Conservation (phyloP, 2,329 filamentous ascomycete species). For the Fusarium liriodendri region DNA sequence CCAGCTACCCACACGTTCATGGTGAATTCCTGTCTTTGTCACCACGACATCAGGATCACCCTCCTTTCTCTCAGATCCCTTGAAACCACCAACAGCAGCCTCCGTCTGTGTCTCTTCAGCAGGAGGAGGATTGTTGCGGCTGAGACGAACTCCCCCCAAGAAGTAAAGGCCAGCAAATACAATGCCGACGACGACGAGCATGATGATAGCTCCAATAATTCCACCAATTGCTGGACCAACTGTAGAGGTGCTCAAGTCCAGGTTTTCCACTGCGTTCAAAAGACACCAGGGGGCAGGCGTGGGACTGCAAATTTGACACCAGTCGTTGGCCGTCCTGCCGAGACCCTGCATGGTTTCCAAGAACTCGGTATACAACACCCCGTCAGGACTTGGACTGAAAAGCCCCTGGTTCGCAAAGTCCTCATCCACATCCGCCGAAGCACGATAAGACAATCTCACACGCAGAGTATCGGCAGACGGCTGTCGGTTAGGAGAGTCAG, state of each 20-base stretch:
- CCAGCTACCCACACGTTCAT: slow-evolving; percentile 63
- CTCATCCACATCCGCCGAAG: slow-evolving; percentile 53
- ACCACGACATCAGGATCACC: slow-evolving; percentile 58
- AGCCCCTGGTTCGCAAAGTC: slow-evolving; percentile 53
- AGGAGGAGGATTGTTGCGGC: slow-evolving; percentile 18
- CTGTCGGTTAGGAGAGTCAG: slow-evolving; percentile 27
- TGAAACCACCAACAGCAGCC: slow-evolving; percentile 54
- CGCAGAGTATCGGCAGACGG: slow-evolving; percentile 54
- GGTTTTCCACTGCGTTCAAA: background rate
- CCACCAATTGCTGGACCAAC: slow-evolving; percentile 56
- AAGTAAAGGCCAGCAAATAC: slow-evolving; percentile 47
- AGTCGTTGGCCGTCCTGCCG: slow-evolving; percentile 49
- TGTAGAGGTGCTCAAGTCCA: background rate
- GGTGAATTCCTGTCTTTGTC: slow-evolving; percentile 52
- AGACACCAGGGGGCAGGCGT: slow-evolving; percentile 53
- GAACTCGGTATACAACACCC: slow-evolving; percentile 55
- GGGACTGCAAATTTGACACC: slow-evolving; percentile 58
- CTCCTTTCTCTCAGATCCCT: slow-evolving; percentile 57
- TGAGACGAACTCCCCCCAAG: slow-evolving; percentile 49
- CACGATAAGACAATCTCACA: slow-evolving; percentile 69
- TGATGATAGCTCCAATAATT: slow-evolving; percentile 58
- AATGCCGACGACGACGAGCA: slow-evolving; percentile 51
- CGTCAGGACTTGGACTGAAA: slow-evolving; percentile 52
- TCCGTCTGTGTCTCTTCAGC: slow-evolving; percentile 5
- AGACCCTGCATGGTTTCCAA: slow-evolving; percentile 49